Conservation (phyloP, 192 early-diverging fungal genomes). For the Lunasporangiospora selenospora region DNA sequence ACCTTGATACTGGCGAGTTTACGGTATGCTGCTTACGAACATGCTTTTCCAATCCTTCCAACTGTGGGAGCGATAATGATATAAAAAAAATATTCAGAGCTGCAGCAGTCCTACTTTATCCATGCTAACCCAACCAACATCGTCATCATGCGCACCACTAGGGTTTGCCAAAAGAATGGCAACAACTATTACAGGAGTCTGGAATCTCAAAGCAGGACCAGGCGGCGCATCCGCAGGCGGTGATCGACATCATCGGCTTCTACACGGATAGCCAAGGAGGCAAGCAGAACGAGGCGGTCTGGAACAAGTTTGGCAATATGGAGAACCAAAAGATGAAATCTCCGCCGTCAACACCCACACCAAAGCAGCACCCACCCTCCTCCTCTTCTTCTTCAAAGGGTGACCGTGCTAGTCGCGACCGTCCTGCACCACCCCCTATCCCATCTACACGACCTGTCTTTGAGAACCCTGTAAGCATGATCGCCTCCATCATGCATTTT, state of each 20-base stretch:
- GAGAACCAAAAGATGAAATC: slow-evolving; percentile 2
- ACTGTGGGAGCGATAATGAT: too few relatives aligned
- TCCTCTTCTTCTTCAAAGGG: slow-evolving; percentile 16
- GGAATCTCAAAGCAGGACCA: slow-evolving; percentile 96
- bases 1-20: slow-evolving; percentile 95
- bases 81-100: too few relatives aligned
- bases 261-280: slow-evolving; percentile 69
- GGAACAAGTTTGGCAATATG: slow-evolving; percentile 54
- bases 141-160: too few relatives aligned
- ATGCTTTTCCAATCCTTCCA: too few relatives aligned
- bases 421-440: slow-evolving; percentile 15
- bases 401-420: slow-evolving; percentile 17
- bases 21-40: too few relatives aligned
- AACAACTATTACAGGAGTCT: slow-evolving; percentile 87
- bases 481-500: background rate
- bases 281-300: slow-evolving; percentile 50
- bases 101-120: too few relatives aligned
- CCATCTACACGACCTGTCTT: slow-evolving; percentile 11
- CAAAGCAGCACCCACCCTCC: slow-evolving; percentile 29
- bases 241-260: slow-evolving; percentile 85
- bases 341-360: slow-evolving; percentile 17
- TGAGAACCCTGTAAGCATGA: slow-evolving; percentile 32
- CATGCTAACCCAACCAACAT: too few relatives aligned
- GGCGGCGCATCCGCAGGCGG: slow-evolving; percentile 90
- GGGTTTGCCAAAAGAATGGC: slow-evolving; percentile 96